phyloP scores from a whole-genome alignment of 2,329 filamentous ascomycete genomes.

The Pseudogymnoascus sp. region DNA sequence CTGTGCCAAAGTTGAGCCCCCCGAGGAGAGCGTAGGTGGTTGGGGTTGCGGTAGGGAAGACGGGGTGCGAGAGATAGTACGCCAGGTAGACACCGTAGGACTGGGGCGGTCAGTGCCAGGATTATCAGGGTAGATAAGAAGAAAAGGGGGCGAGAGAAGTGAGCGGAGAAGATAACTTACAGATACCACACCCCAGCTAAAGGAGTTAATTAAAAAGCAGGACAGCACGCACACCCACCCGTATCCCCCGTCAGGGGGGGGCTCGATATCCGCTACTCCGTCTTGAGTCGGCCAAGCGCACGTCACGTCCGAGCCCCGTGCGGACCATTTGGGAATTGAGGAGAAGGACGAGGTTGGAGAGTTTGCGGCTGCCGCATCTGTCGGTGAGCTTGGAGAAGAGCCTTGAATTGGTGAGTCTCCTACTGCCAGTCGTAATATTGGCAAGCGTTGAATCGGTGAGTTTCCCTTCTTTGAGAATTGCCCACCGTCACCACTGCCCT shows the following conservation, averaged over 20 bases:
- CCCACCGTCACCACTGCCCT: neutral
- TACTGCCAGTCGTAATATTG: neutral
- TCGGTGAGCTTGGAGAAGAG: neutral
- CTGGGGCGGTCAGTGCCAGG: slow-evolving; percentile 19
- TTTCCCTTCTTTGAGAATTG: neutral
- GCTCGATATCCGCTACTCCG: neutral
- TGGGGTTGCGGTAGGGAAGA: slow-evolving; percentile 43
- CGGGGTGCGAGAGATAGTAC: slow-evolving; percentile 44
- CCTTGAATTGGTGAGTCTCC: neutral
- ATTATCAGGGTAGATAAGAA: neutral
- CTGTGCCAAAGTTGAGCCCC: slow-evolving; percentile 42
- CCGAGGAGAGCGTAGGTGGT: slow-evolving; percentile 55
- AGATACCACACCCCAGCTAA: slow-evolving; percentile 33
- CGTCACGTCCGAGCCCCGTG: neutral
- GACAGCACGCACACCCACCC: slow-evolving; percentile 24
- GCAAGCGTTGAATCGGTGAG: neutral
- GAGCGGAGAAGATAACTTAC: slow-evolving; percentile 20
- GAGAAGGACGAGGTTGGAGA: neutral
- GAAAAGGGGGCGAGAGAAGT: too few relatives aligned
- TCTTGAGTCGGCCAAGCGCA: neutral
- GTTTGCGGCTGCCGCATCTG: neutral
- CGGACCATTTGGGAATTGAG: neutral
- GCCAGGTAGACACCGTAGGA: slow-evolving; percentile 51
- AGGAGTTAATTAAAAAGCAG: slow-evolving; percentile 20
- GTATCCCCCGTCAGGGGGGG: slow-evolving; percentile 46